Conservation (phyloP, 2,329 filamentous ascomycete species). For the Grosmannia penicillata region DNA sequence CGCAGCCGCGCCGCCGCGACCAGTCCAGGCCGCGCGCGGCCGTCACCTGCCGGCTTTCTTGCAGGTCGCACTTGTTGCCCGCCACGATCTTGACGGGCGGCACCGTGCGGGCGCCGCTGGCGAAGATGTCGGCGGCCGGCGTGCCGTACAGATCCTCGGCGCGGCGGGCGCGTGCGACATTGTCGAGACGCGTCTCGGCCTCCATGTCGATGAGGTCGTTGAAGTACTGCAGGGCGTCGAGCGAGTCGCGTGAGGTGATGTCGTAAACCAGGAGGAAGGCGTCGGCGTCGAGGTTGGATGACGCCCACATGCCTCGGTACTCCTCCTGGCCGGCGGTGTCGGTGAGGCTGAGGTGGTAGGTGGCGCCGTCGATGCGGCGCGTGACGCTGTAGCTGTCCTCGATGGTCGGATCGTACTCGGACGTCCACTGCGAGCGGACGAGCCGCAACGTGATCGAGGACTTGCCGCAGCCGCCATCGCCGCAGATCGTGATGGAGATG, state of each 20-base stretch:
- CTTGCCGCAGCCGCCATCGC: slow-evolving; percentile 74
- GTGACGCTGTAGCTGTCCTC: slow-evolving; percentile 79
- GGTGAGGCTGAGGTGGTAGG: slow-evolving; percentile 64
- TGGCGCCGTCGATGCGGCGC: slow-evolving; percentile 63
- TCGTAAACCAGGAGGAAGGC: slow-evolving; percentile 82
- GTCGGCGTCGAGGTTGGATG: slow-evolving; percentile 63
- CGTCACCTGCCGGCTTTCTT: slow-evolving; percentile 52
- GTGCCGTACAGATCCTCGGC: slow-evolving; percentile 17
- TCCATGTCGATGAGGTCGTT: slow-evolving; percentile 77
- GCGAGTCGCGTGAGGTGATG: slow-evolving; percentile 55
- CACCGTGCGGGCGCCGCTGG: slow-evolving; percentile 33
- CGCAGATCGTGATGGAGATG: slow-evolving; percentile 69
- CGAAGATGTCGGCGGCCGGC: slow-evolving; percentile 9
- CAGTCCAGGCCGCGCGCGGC: slow-evolving; percentile 61
- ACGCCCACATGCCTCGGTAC: slow-evolving; percentile 76
- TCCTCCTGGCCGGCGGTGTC: slow-evolving; percentile 86
- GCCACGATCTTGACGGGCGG: slow-evolving; percentile 71
- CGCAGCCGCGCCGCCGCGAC: slow-evolving; percentile 57
- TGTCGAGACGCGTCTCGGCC: slow-evolving; percentile 52
- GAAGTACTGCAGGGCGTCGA: slow-evolving; percentile 63
- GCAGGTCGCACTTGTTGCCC: slow-evolving; percentile 75
- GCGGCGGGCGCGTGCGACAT: slow-evolving; percentile 36
- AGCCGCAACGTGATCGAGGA: slow-evolving; percentile 73
- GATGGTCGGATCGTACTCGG: slow-evolving; percentile 68
- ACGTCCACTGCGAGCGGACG: slow-evolving; percentile 71